Evolutionary conservation across 2,329 filamentous ascomycete genomes (phyloP).

Genomic region (Bipolaris sorokiniana): DNA sequence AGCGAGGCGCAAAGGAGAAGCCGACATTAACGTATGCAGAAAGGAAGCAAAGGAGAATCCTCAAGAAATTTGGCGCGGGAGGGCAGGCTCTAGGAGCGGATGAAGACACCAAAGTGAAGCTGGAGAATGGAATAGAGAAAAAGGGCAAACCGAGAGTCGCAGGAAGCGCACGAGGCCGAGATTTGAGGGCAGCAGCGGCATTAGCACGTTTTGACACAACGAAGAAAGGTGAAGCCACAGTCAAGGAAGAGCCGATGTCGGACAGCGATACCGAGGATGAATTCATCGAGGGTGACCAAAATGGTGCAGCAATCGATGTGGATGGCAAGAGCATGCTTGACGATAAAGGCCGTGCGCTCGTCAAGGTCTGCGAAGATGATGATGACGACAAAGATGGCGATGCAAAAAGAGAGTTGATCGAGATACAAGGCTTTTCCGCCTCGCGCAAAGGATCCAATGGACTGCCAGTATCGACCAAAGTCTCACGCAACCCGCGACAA

Average conservation of each 20-base stretch:
- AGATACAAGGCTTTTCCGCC: constrained; percentile 61
- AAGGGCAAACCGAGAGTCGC: constrained; percentile 75
- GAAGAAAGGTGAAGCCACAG: constrained; percentile 52
- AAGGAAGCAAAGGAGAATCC: constrained; percentile 72
- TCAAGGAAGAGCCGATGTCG: constrained; percentile 43
- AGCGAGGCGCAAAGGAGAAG: constrained; percentile 50
- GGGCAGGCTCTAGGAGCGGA: constrained; percentile 74
- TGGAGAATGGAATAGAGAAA: constrained; percentile 69
- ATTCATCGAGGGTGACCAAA: constrained; percentile 41
- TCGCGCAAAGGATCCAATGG: constrained; percentile 11
- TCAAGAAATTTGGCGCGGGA: constrained; percentile 77
- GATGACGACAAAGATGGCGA: constrained; percentile 58
- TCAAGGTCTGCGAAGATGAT: constrained; percentile 78
- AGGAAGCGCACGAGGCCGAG: constrained; percentile 73
- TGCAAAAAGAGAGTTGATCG: constrained; percentile 65
- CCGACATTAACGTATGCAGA: constrained; percentile 70
- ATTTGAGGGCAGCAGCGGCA: constrained; percentile 77
- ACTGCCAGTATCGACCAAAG: background rate
- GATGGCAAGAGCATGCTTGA: constrained; percentile 71
- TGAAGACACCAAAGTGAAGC: constrained; percentile 65
- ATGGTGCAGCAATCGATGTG: constrained; percentile 65
- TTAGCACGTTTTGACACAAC: constrained; percentile 70
- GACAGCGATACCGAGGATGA: constrained; percentile 48
- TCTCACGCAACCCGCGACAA: background rate
- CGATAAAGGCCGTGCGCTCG: constrained; percentile 66